Evolutionary conservation across 805 yeast genomes (phyloP).

Genomic region (Zygoascus bituminiphila): DNA sequence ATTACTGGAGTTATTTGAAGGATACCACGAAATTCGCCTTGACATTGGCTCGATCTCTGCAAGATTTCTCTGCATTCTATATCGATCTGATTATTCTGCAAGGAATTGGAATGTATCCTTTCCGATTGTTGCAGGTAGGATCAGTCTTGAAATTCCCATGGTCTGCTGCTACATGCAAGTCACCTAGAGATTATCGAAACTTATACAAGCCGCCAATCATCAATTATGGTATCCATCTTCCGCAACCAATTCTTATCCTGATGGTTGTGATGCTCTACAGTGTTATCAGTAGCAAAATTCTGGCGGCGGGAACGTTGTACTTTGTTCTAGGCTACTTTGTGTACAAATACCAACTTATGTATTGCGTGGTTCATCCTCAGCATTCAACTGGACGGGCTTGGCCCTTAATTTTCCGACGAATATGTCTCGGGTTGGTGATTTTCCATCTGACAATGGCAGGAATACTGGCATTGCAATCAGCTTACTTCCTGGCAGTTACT

Average conservation of each 20-base stretch:
- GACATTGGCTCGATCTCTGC: slow-evolving; percentile 73
- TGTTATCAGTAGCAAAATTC: slow-evolving; percentile 78
- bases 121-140: slow-evolving; percentile 74
- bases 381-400: slow-evolving; percentile 96
- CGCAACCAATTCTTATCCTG: slow-evolving; percentile 81
- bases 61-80: slow-evolving; percentile 75
- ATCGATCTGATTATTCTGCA: slow-evolving; percentile 78
- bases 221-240: slow-evolving; percentile 84
- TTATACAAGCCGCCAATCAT: slow-evolving; percentile 83
- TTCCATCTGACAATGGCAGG: slow-evolving; percentile 94
- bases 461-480: slow-evolving; percentile 71
- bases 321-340: slow-evolving; percentile 81
- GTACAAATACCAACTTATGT: slow-evolving; percentile 82
- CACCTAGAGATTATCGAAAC: slow-evolving; percentile 73
- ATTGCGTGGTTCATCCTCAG: slow-evolving; percentile 89
- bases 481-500: slow-evolving; percentile 63
- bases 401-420: slow-evolving; percentile 82
- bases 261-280: slow-evolving; percentile 82
- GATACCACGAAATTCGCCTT: slow-evolving; percentile 87
- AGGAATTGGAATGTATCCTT: slow-evolving; percentile 84
- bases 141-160: slow-evolving; percentile 67
- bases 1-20: slow-evolving; percentile 67
- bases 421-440: slow-evolving; percentile 67
- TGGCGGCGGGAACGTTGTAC: slow-evolving; percentile 76
- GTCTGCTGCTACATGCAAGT: slow-evolving; percentile 53